A percentile compares a stretch with the other conserved stretches of the same genome.
Conservation (phyloP, 2,329 filamentous ascomycete species). For the Aspergillus fijiensis region DNA sequence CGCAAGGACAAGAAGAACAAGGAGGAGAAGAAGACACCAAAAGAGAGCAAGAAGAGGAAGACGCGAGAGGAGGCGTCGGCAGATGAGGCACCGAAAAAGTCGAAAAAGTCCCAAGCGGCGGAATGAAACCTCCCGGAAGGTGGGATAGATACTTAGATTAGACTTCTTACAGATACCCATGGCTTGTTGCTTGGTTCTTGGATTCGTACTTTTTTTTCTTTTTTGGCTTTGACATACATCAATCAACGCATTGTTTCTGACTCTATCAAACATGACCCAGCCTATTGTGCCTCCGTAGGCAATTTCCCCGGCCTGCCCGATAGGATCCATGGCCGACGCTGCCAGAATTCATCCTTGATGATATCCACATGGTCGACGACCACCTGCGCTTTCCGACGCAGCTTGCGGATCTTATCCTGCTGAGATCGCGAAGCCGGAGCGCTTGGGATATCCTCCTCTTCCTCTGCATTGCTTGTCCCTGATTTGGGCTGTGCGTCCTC, state of each 20-base stretch:
- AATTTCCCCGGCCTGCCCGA: conserved; percentile 71
- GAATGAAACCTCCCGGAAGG: neutral
- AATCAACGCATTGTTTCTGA: conserved; percentile 6
- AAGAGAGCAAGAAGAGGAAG: conserved; percentile 32
- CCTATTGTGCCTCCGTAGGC: conserved; percentile 47
- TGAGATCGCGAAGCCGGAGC: conserved; percentile 71
- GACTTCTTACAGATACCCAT: conserved; percentile 34
- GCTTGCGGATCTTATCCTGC: conserved; percentile 77
- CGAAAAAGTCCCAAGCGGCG: conserved; percentile 43
- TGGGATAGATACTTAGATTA: conserved; percentile 8
- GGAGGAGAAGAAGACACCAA: conserved; percentile 23
- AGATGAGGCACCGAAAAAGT: conserved; percentile 42
- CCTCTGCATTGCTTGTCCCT: conserved; percentile 19
- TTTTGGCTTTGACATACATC: neutral
- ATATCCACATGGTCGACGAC: conserved; percentile 86
- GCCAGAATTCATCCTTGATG: conserved; percentile 95
- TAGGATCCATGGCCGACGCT: conserved; percentile 77
- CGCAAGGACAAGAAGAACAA: conserved; percentile 24
- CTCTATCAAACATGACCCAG: neutral
- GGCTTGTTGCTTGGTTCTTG: conserved; percentile 13
- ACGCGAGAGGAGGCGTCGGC: conserved; percentile 24
- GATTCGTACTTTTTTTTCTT: neutral
- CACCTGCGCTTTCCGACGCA: conserved; percentile 74
- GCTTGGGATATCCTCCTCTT: conserved; percentile 35
- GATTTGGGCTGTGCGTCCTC: conserved; percentile 56